Conservation (phyloP, 2,329 filamentous ascomycete genomes). For the Pyricularia sp. region DNA sequence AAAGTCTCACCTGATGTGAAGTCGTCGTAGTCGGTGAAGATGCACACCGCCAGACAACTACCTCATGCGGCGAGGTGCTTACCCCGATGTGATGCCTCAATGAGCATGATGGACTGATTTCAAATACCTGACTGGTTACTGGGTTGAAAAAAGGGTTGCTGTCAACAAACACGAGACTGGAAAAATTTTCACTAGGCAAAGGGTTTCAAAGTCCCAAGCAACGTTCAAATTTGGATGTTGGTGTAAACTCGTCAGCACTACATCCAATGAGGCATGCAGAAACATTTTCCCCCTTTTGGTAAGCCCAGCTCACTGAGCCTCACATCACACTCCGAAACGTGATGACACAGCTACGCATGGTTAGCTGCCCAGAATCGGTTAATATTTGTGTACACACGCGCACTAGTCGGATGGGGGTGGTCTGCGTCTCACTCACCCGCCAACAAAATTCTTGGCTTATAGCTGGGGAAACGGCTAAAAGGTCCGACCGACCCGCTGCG, state of each 20-base stretch:
- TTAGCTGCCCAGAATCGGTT: background rate
- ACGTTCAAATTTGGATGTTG: background rate
- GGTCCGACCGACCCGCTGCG: background rate
- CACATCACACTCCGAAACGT: background rate
- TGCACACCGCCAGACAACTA: background rate
- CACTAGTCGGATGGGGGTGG: background rate
- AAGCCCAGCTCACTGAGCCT: background rate
- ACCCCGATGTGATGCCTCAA: background rate
- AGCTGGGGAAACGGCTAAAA: background rate
- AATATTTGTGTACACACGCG: background rate
- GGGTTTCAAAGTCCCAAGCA: background rate
- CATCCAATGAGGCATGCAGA: background rate
- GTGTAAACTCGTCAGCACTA: background rate
- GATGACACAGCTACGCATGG: background rate
- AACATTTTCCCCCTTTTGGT: background rate
- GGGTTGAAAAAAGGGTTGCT: too few species aligned
- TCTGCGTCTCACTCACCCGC: background rate
- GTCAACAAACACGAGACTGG: too few species aligned
- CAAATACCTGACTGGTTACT: background rate
- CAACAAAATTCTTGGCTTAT: background rate
- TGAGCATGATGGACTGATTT: background rate
- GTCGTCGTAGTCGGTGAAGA: background rate
- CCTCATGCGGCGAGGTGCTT: background rate
- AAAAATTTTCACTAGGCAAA: too few species aligned
- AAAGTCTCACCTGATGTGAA: background rate